These are phyloP conservation scores for Candida glaebosa DNA, from an alignment of 805 yeast genomes.

Conservation along the genomic window DNA sequence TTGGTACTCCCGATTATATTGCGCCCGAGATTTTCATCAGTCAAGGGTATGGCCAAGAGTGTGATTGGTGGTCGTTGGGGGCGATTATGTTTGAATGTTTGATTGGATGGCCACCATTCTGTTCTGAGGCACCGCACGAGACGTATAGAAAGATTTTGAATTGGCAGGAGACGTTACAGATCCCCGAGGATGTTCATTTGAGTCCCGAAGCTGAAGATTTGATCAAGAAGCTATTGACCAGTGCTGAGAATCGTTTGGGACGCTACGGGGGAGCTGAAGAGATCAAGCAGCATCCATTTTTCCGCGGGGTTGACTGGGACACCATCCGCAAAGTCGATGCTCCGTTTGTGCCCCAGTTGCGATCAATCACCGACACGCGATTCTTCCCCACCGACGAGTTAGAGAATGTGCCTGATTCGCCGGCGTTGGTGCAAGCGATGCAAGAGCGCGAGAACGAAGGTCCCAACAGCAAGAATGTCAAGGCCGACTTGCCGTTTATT, in stretches of 20 bases:
- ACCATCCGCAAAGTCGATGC: conserved; percentile 84
- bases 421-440: conserved; percentile 54
- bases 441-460: conserved; percentile 56
- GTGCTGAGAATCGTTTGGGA: conserved; percentile 78
- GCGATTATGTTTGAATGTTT: conserved; percentile 96
- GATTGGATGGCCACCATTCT: conserved; percentile 97
- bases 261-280: conserved; percentile 90
- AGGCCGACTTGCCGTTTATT: conserved; percentile 93
- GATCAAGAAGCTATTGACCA: conserved; percentile 70
- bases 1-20: conserved; percentile 94
- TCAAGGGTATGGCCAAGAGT: conserved; percentile 94
- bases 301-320: conserved; percentile 95
- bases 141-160: conserved; percentile 87
- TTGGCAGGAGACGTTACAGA: conserved; percentile 83
- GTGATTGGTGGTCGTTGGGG: conserved; percentile 98
- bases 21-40: conserved; percentile 93
- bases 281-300: conserved; percentile 85
- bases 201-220: conserved; percentile 87
- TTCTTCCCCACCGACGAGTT: conserved; percentile 98
- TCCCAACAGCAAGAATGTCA: conserved; percentile 45
- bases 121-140: conserved; percentile 92
- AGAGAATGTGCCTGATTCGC: conserved; percentile 91
- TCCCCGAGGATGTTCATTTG: conserved; percentile 89
- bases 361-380: conserved; percentile 91
- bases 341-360: conserved; percentile 88